A percentile compares a stretch with the other conserved stretches of the same genome.
Evolutionary conservation across 2,329 filamentous ascomycete species (phyloP).

Genomic region (Colletotrichum sp.): DNA sequence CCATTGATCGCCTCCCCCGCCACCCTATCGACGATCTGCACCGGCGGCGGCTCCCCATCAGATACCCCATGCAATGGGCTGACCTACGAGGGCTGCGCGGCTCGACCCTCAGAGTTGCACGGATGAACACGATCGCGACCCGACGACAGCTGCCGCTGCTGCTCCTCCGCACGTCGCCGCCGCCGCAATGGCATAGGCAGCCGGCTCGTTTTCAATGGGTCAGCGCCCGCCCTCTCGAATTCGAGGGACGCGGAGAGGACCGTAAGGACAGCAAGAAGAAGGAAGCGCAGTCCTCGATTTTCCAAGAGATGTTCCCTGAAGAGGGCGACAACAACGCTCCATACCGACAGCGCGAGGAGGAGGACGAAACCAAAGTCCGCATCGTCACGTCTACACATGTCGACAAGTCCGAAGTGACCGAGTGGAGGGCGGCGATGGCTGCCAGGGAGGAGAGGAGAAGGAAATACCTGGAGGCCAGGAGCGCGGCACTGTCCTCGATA

Average conservation of each 20-base stretch:
- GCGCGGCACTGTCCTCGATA: not conserved
- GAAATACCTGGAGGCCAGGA: not conserved
- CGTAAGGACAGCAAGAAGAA: not conserved
- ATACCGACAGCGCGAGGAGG: not conserved
- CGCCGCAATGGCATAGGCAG: not conserved
- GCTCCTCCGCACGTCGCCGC: not conserved
- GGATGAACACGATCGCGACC: conserved; percentile 9
- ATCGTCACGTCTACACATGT: conserved; percentile 6
- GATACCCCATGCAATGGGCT: conserved; percentile 21
- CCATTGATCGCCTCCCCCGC: not conserved
- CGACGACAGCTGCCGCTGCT: conserved; percentile 15
- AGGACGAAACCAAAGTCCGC: conserved; percentile 1
- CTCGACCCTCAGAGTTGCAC: conserved; percentile 17
- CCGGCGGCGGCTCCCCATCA: not conserved
- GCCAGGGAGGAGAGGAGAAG: not conserved
- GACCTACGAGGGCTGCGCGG: conserved; percentile 18
- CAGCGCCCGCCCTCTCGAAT: not conserved
- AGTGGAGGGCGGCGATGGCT: not conserved
- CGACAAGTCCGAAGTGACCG: conserved; percentile 1
- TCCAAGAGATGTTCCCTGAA: conserved; percentile 14
- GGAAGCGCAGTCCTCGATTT: not conserved
- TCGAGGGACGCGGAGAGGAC: not conserved
- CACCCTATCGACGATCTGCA: not conserved
- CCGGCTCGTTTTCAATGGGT: not conserved
- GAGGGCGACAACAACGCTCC: not conserved